Base-by-base conservation (phyloP, 495 filamentous ascomycete species). In the Penicillium malachiteum region DNA sequence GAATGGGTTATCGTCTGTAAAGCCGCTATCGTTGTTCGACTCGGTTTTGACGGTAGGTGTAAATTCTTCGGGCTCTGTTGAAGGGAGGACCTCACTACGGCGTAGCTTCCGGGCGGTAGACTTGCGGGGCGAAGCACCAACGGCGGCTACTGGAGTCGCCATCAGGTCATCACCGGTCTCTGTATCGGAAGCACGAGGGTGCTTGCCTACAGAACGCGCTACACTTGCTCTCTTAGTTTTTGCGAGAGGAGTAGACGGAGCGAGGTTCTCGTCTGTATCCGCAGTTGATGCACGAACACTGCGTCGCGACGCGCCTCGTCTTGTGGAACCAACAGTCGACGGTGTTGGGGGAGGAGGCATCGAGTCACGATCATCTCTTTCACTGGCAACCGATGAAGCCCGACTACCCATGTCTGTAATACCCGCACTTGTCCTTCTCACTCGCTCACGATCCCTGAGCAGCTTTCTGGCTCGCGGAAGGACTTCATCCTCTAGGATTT, bases 1-100 rank as follows among this genome's bases (percentile, higher is more conserved):
- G 63, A 98, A 98, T 1, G 94, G 93, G 63, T 98, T 98, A 45
- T 97, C 92, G 62, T 82, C 77, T 33, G 86, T 87, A 71, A 97
- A 96, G 55, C 88, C 81, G 62, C 78, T 83, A 17, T 81, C 80
- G 11, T 73, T 69, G 17, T 54, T 66, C 12, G 65, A 59, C 53
- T 77, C 65, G 32, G 57, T 66, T 66, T 72, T 81, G 41, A 74
- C 54, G 33, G 61, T 58, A 16, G 66, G 62, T 41, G 73, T 62
- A n/a, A 57, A 55, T n/a, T 66, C 58, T 17, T 77, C 72, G 10
- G 67, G 47, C 57, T 76, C 75, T 7, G 72, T 74, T 0, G 72
- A 68, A 13, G 83, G 77, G 2, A 73, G 75, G 2, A 80, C 76
- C 38, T 87, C 87, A 47, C 82, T 83, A 37, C 72, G 81, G n/a